These are phyloP conservation scores for Pisolithus thermaeus DNA, from an alignment of 1,284 basidiomycete species.

Conservation along the genomic window DNA sequence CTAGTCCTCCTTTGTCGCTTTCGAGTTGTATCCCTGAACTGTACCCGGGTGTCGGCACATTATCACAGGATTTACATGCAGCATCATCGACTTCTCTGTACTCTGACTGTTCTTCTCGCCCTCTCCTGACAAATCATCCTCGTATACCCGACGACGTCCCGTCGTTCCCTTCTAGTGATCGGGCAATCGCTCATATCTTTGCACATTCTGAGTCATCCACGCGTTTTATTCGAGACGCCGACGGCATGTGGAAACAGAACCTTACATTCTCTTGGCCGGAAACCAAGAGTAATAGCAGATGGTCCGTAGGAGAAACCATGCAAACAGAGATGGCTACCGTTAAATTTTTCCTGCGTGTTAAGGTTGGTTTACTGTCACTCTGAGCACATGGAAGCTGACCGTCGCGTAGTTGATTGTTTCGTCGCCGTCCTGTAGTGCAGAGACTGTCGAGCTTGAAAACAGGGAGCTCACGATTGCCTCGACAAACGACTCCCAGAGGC, in stretches of 20 bases:
- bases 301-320: slow-evolving; percentile 73
- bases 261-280: slow-evolving; percentile 69
- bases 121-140: slow-evolving; percentile 22
- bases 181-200: slow-evolving; percentile 46
- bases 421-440: slow-evolving; percentile 45
- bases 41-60: slow-evolving; percentile 10
- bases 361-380: slow-evolving; percentile 38
- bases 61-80: slow-evolving; percentile 23
- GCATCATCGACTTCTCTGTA: slow-evolving; percentile 31
- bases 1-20: slow-evolving; percentile 14
- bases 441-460: slow-evolving; percentile 63
- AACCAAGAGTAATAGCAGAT: slow-evolving; percentile 58
- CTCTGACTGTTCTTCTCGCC: slow-evolving; percentile 33
- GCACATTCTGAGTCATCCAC: slow-evolving; percentile 54
- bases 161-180: slow-evolving; percentile 18
- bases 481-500: slow-evolving; percentile 64
- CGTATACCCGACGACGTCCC: slow-evolving; percentile 12
- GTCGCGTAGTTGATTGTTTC: slow-evolving; percentile 49
- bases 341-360: slow-evolving; percentile 63
- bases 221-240: slow-evolving; percentile 46
- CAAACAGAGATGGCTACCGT: slow-evolving; percentile 60
- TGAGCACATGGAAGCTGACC: slow-evolving; percentile 7
- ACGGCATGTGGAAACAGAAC: slow-evolving; percentile 57
- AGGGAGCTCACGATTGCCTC: slow-evolving; percentile 60
- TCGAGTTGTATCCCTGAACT: slow-evolving; percentile 11